Evolutionary conservation across 192 early-diverging fungal species (phyloP).

Genomic region (Backusella luteola): DNA sequence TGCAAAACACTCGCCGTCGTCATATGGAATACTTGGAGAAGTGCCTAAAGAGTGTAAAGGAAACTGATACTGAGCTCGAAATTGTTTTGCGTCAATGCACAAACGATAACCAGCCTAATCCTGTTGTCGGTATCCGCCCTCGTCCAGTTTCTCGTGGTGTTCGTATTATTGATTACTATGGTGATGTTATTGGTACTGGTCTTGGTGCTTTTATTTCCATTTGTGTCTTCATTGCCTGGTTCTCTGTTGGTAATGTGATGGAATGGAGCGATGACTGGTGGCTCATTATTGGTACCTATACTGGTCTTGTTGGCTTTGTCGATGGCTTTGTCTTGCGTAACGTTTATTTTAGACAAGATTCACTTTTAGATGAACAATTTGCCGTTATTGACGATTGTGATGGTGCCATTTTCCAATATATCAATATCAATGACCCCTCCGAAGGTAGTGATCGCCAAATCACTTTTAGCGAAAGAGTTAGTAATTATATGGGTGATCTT

Average conservation of each 20-base stretch:
- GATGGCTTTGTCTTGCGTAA: slow-evolving; percentile 25
- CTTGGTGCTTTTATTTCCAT: slow-evolving; percentile 16
- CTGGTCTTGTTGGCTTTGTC: slow-evolving; percentile 22
- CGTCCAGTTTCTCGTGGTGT: neutral
- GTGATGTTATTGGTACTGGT: slow-evolving; percentile 15
- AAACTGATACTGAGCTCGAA: slow-evolving; percentile 16
- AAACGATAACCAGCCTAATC: slow-evolving; percentile 13
- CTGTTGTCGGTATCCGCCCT: neutral
- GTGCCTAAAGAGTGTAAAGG: slow-evolving; percentile 4
- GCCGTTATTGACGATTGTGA: neutral
- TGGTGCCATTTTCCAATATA: neutral
- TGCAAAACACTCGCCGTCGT: slow-evolving; percentile 18
- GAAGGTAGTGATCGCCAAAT: neutral
- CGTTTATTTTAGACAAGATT: slow-evolving; percentile 13
- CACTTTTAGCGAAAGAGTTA: neutral
- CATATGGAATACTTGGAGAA: slow-evolving; percentile 13
- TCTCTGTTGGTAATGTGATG: slow-evolving; percentile 7
- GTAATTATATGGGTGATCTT: slow-evolving; percentile 1
- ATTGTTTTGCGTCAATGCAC: slow-evolving; percentile 1
- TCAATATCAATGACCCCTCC: slow-evolving; percentile 1
- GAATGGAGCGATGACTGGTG: slow-evolving; percentile 22
- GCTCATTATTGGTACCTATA: slow-evolving; percentile 25
- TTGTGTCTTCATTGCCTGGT: slow-evolving; percentile 10
- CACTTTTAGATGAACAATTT: slow-evolving; percentile 14
- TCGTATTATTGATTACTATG: slow-evolving; percentile 23